These are phyloP conservation scores for Backusella tuberculispora DNA, from an alignment of 192 early-diverging fungal species.

Conservation along the genomic window DNA sequence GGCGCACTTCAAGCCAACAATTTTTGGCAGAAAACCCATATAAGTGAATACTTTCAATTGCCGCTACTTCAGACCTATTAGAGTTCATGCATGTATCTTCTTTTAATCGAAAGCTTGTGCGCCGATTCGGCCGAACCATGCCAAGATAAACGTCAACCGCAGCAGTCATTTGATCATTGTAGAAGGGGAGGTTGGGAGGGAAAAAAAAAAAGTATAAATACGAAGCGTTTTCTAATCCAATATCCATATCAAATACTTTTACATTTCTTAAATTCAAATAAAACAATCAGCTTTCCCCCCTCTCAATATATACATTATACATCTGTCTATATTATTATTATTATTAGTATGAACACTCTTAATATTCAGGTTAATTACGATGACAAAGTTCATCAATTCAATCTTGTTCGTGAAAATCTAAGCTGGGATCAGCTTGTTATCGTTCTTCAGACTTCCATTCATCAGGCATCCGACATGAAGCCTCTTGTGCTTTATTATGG, in stretches of 20 bases:
- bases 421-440: background rate
- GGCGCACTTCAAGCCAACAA: no score
- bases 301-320: background rate
- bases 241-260: background rate
- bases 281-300: background rate
- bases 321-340: background rate
- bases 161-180: background rate
- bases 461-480: background rate
- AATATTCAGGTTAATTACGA: background rate
- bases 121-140: conserved; percentile 8
- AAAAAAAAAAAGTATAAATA: background rate
- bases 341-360: conserved; percentile 6
- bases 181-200: no score
- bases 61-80: no score
- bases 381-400: conserved; percentile 13
- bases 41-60: no score
- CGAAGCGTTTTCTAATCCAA: background rate
- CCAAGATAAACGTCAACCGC: conserved; percentile 3
- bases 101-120: background rate
- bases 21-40: no score
- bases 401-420: conserved; percentile 3
- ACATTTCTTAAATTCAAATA: background rate
- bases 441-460: background rate
- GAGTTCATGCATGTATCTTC: no score
- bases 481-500: background rate